Conservation (phyloP, 139 green algal species). For the Trebouxia sp. region DNA sequence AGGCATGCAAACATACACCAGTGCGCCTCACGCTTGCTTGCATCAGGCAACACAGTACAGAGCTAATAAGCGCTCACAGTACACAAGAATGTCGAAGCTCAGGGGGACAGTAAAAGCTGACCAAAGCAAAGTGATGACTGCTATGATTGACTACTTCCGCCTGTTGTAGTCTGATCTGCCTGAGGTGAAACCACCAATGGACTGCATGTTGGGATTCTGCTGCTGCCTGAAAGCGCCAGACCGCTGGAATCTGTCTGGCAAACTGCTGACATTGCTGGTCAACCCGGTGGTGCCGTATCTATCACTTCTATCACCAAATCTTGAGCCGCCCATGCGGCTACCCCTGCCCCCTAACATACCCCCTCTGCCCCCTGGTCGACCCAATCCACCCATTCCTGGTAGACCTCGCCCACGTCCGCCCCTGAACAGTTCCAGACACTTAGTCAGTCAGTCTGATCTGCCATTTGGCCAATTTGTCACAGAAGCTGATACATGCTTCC, state of each 20-base stretch:
- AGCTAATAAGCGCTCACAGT: no score
- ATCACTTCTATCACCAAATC: slow-evolving; percentile 6
- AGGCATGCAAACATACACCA: no score
- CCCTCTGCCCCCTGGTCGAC: background rate
- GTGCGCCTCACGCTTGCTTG: no score
- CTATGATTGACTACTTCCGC: background rate
- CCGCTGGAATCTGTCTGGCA: slow-evolving; percentile 16
- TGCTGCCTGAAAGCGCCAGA: slow-evolving; percentile 16
- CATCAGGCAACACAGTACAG: no score
- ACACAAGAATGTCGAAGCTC: no score
- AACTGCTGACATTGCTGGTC: slow-evolving; percentile 19
- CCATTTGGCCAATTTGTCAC: no score
- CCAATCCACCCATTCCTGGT: background rate
- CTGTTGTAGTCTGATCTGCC: slow-evolving; percentile 19
- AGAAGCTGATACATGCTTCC: no score
- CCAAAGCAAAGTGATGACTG: no score
- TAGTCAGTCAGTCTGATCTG: no score
- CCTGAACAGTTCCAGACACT: background rate
- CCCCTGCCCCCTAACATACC: background rate
- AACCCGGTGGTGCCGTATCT: slow-evolving; percentile 11
- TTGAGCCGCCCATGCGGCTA: background rate
- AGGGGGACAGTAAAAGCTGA: background rate
- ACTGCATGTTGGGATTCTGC: slow-evolving; percentile 20
- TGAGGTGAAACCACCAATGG: slow-evolving; percentile 16
- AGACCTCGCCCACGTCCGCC: background rate